Conservation (phyloP, 495 filamentous ascomycete species). For the Staphylotrichum tortipilum region DNA sequence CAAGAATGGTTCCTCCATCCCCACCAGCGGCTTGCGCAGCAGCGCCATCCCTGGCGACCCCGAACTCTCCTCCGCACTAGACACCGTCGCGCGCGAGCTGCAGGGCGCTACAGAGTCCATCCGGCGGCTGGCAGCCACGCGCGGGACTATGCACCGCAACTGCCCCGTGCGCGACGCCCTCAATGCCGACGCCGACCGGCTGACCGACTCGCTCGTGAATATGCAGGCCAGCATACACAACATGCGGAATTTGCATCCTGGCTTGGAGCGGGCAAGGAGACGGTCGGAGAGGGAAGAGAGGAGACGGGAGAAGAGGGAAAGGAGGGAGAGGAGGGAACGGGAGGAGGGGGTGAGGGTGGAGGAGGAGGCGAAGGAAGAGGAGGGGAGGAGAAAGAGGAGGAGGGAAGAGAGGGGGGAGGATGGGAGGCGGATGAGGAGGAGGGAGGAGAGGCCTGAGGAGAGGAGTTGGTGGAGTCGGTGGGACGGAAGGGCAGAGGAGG, state of each 20-base stretch:
- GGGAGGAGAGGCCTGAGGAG: too few species aligned
- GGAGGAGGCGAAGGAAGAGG: not conserved
- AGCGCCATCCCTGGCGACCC: not conserved
- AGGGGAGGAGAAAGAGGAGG: not conserved
- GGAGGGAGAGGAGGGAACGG: not conserved
- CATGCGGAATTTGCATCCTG: constrained; percentile 22
- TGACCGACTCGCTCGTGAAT: constrained; percentile 11
- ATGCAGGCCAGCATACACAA: constrained; percentile 19
- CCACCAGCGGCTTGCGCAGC: too few species aligned
- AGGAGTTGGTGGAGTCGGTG: not conserved
- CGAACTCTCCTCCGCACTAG: constrained; percentile 17
- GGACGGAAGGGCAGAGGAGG: not conserved
- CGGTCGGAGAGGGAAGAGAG: too few species aligned
- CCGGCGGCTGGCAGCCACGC: constrained; percentile 3
- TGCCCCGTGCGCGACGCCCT: constrained; percentile 17
- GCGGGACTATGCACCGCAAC: constrained; percentile 4
- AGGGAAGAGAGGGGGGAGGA: not conserved
- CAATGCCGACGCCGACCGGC: constrained; percentile 12
- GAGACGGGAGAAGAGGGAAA: not conserved
- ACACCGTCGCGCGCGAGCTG: constrained; percentile 15
- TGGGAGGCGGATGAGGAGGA: too few species aligned
- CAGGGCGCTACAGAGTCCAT: constrained; percentile 13
- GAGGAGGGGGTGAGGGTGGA: not conserved
- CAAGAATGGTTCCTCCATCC: too few species aligned
- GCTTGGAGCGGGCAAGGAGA: not conserved